phyloP scores from a whole-genome alignment of 225 moss, liverwort and hornwort species.

The Ulota crispa region DNA sequence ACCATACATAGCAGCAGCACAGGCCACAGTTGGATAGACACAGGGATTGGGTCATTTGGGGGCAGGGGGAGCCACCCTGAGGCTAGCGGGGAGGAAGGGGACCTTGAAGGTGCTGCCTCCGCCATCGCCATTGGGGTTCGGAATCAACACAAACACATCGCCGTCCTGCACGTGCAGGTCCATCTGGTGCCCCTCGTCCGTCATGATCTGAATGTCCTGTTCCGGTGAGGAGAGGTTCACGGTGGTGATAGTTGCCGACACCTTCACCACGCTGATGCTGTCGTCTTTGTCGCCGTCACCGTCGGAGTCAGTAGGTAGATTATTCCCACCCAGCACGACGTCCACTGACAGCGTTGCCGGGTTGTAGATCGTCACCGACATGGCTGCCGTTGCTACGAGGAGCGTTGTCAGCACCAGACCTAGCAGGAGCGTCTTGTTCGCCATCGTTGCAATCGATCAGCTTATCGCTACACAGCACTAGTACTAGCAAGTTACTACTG shows the following conservation, averaged over 20 bases:
- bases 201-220: neutral
- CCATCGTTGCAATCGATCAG: neutral
- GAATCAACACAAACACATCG: neutral
- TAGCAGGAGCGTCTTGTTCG: neutral
- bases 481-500: neutral
- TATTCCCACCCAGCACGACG: neutral
- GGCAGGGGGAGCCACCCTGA: neutral
- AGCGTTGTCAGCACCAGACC: neutral
- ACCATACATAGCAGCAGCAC: too few relatives aligned
- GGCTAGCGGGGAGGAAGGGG: neutral
- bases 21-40: too few relatives aligned
- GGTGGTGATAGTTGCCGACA: neutral
- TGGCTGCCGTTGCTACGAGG: neutral
- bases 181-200: neutral
- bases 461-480: neutral
- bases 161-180: neutral
- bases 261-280: neutral
- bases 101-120: neutral
- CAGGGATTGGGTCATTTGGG: neutral
- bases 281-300: neutral
- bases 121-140: neutral
- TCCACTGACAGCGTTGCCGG: neutral
- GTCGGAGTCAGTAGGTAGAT: neutral
- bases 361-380: conserved; percentile 8
- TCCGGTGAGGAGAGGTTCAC: neutral